A percentile compares a stretch with the other conserved stretches of the same genome.
Evolutionary conservation across 352 stramenopile species (phyloP).

Genomic region (Achlya hypogyna): DNA sequence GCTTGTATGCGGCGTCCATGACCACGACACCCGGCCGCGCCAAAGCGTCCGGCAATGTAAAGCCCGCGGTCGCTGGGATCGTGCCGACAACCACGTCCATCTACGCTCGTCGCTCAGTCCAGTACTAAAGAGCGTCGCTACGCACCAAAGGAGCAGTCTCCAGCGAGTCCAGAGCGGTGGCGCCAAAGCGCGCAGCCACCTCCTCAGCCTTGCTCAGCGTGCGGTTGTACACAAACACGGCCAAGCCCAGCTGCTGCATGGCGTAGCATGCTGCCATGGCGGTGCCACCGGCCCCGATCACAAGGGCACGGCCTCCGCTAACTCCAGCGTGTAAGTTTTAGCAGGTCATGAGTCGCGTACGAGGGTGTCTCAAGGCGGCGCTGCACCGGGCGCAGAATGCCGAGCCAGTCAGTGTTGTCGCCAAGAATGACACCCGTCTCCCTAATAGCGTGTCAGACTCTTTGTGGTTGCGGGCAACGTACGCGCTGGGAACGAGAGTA

Average conservation of each 20-base stretch:
- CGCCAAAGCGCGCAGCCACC: slow-evolving; percentile 83
- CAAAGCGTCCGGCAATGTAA: slow-evolving; percentile 68
- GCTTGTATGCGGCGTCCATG: slow-evolving; percentile 98
- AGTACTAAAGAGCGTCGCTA: too few relatives aligned
- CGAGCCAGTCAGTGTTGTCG: slow-evolving; percentile 99
- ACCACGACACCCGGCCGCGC: slow-evolving; percentile 64
- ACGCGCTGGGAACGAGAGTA: slow-evolving; percentile 85
- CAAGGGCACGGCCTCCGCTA: slow-evolving; percentile 37
- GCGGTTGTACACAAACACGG: slow-evolving; percentile 94
- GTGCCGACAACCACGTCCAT: slow-evolving; percentile 93
- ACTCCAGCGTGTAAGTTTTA: too few relatives aligned
- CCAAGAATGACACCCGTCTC: slow-evolving; percentile 37
- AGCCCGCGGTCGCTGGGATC: slow-evolving; percentile 84
- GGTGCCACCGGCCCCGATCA: slow-evolving; percentile 90
- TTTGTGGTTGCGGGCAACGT: slow-evolving; percentile 26
- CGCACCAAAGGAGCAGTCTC: slow-evolving; percentile 30
- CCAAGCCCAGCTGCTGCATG: slow-evolving; percentile 76
- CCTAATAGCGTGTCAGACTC: slow-evolving; percentile 11
- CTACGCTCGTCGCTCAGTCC: not conserved
- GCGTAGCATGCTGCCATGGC: slow-evolving; percentile 93
- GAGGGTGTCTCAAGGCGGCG: slow-evolving; percentile 29
- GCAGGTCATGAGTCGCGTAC: too few relatives aligned
- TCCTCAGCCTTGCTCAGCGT: slow-evolving; percentile 88
- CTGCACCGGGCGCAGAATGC: slow-evolving; percentile 90
- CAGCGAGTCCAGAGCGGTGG: slow-evolving; percentile 42